Evolutionary conservation across 163 green algal genomes (phyloP).

Genomic region (Volvox carteri): DNA sequence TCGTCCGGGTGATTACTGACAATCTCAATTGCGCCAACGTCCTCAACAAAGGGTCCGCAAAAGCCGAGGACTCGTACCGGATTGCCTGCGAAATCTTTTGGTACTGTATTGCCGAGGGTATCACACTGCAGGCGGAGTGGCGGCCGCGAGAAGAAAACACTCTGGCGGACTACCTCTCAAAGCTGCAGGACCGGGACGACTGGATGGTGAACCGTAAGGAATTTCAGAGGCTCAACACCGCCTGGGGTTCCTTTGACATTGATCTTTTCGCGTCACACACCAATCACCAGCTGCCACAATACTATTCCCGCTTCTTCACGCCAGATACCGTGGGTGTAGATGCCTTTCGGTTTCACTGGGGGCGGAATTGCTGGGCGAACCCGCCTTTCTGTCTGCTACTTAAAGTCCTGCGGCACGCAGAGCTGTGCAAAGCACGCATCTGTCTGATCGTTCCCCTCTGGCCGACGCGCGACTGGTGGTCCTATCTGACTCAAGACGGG

Average conservation of each 20-base stretch:
- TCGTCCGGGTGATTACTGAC: conserved; percentile 6
- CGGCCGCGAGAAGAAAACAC: conserved; percentile 2
- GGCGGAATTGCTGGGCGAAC: background rate
- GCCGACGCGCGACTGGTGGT: conserved; percentile 26
- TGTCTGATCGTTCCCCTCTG: conserved; percentile 12
- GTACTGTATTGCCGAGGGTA: background rate
- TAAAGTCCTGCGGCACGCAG: conserved; percentile 5
- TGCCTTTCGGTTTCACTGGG: conserved; percentile 20
- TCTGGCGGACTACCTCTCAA: conserved; percentile 17
- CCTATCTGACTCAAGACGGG: background rate
- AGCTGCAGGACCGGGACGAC: conserved; percentile 9
- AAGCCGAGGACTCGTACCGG: background rate
- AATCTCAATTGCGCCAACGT: conserved; percentile 29
- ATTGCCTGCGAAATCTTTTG: conserved; percentile 1
- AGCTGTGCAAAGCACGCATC: conserved; percentile 12
- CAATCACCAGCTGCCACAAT: background rate
- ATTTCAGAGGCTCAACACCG: background rate
- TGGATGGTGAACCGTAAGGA: background rate
- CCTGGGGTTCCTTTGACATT: conserved; percentile 22
- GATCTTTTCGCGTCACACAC: conserved; percentile 47
- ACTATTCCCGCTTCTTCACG: conserved; percentile 30
- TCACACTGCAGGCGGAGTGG: conserved; percentile 15
- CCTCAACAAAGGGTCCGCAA: conserved; percentile 29
- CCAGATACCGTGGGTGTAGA: conserved; percentile 1
- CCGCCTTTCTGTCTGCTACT: no score